These are phyloP conservation scores for Ulota crispa DNA, from an alignment of 225 moss, liverwort and hornwort genomes.

Conservation along the genomic window DNA sequence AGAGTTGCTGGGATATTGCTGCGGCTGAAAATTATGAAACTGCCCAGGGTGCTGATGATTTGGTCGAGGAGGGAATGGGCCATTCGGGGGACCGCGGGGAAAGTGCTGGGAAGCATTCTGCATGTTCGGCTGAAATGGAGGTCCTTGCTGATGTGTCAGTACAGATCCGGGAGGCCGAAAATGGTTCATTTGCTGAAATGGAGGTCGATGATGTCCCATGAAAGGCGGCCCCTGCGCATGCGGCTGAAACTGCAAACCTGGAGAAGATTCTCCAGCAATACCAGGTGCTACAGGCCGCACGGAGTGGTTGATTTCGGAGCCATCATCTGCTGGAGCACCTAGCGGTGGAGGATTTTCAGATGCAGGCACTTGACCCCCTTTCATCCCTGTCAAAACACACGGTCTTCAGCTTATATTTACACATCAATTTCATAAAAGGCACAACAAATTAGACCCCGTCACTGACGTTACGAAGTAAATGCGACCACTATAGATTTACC, in stretches of 20 bases:
- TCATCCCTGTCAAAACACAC: slow-evolving; percentile 53
- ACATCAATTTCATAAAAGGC: background rate
- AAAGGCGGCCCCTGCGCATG: slow-evolving; percentile 47
- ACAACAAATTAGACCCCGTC: background rate
- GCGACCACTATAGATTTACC: slow-evolving; percentile 3
- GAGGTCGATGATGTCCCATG: slow-evolving; percentile 52
- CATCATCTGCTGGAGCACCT: slow-evolving; percentile 47
- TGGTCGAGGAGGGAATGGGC: slow-evolving; percentile 47
- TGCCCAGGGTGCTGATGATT: slow-evolving; percentile 53
- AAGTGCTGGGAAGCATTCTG: slow-evolving; percentile 47
- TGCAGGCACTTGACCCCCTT: slow-evolving; percentile 54
- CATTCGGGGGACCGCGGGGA: slow-evolving; percentile 43
- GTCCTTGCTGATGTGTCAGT: slow-evolving; percentile 41
- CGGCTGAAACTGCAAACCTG: slow-evolving; percentile 47
- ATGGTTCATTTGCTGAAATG: slow-evolving; percentile 56
- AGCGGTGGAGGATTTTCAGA: slow-evolving; percentile 51
- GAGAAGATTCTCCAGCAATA: slow-evolving; percentile 39
- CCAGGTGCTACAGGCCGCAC: slow-evolving; percentile 40
- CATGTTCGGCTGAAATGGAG: slow-evolving; percentile 47
- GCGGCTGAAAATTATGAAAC: slow-evolving; percentile 49
- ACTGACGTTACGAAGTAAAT: background rate
- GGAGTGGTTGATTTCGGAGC: slow-evolving; percentile 42
- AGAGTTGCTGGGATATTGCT: slow-evolving; percentile 42
- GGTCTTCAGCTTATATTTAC: slow-evolving; percentile 11
- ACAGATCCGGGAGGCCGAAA: slow-evolving; percentile 48